A percentile compares a stretch with the other conserved stretches of the same genome.
Conservation (phyloP, 1,284 basidiomycete genomes). For the Xerocomus nothofagi region DNA sequence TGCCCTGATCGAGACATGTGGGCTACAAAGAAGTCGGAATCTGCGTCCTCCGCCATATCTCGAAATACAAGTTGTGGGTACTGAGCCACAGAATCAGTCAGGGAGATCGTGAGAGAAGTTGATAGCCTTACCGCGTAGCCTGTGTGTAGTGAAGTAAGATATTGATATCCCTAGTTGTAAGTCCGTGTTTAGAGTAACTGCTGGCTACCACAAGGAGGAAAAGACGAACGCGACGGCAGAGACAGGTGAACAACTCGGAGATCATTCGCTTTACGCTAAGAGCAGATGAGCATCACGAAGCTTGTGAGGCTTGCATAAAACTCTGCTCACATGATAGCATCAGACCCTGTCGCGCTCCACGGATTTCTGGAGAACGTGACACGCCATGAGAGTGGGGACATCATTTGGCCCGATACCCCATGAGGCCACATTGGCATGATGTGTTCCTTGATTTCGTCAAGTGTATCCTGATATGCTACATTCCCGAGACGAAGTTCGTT, state of each 20-base stretch:
- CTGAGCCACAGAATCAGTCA: constrained; percentile 30
- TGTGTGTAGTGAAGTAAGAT: constrained; percentile 60
- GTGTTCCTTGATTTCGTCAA: constrained; percentile 43
- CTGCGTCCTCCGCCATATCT: constrained; percentile 45
- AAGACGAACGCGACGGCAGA: constrained; percentile 40
- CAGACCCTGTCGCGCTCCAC: constrained; percentile 43
- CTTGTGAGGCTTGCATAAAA: not conserved
- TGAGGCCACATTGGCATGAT: constrained; percentile 49
- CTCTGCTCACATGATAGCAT: constrained; percentile 42
- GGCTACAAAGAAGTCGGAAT: constrained; percentile 59
- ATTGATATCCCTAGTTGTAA: constrained; percentile 45
- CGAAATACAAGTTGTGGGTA: constrained; percentile 63
- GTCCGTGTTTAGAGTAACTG: constrained; percentile 12
- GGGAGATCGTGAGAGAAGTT: not conserved
- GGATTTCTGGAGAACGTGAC: constrained; percentile 46
- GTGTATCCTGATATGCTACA: constrained; percentile 37
- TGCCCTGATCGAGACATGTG: constrained; percentile 57
- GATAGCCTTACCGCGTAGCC: constrained; percentile 47
- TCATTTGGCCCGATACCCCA: constrained; percentile 38
- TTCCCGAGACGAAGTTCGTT: constrained; percentile 44
- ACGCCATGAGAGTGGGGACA: constrained; percentile 38
- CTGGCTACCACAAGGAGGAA: not conserved
- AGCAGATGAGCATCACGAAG: constrained; percentile 8
- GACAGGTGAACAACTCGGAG: constrained; percentile 41
- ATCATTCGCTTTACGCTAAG: constrained; percentile 45